A percentile compares a stretch with the other conserved stretches of the same genome.
phyloP scores from a whole-genome alignment of 257 asterid genomes.

The Solanum rostratum region DNA sequence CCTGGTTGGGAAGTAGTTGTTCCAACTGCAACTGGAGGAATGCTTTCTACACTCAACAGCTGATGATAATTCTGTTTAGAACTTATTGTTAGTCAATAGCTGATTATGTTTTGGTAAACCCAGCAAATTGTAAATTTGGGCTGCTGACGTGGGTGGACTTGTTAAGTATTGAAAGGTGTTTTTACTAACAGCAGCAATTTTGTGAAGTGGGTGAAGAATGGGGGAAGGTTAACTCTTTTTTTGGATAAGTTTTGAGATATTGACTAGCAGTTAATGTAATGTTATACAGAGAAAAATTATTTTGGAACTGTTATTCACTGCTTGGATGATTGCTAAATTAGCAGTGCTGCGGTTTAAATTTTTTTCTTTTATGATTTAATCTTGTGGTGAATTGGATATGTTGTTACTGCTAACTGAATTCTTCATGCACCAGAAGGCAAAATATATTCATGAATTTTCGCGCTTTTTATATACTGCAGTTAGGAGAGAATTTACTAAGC shows the following conservation, averaged over 20 bases:
- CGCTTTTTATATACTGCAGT: not conserved
- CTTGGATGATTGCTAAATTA: not conserved
- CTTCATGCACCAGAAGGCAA: not conserved
- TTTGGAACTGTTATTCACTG: not conserved
- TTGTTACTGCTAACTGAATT: not conserved
- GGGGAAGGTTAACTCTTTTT: not conserved
- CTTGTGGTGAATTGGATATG: not conserved
- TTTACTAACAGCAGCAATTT: not conserved
- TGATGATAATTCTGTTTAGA: conserved; percentile 1
- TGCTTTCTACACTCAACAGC: conserved; percentile 76
- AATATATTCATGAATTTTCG: not conserved
- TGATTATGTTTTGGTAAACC: not conserved
- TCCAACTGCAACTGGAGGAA: conserved; percentile 67
- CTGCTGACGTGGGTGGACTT: not conserved
- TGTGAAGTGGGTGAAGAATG: not conserved
- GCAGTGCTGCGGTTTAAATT: not conserved
- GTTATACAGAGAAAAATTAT: no score
- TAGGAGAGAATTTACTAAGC: not conserved
- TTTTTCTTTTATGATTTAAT: not conserved
- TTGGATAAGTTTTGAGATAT: not conserved
- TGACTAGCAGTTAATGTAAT: not conserved
- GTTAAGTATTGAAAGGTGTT: not conserved
- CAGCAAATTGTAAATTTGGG: not conserved
- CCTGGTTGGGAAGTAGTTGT: conserved; percentile 99
- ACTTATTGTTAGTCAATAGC: not conserved